Evolutionary conservation across 768 basidiomycete genomes (phyloP), one percentile per base, ranked within the genome.

Genomic region (Lenzites betulinus): DNA sequence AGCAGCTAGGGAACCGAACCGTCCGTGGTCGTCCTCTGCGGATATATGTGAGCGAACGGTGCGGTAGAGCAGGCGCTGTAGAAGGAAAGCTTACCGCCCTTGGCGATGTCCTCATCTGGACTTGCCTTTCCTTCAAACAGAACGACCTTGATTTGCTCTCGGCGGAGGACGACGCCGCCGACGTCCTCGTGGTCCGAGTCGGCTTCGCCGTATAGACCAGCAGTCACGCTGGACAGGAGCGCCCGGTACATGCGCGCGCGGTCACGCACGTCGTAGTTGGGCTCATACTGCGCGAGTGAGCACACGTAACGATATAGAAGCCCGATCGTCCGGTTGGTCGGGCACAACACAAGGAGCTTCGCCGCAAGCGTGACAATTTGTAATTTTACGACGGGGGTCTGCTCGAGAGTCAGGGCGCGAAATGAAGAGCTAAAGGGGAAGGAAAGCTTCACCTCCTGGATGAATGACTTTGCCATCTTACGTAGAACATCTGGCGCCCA

Each of bases 401-500:
- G 66, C 5, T n/a, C 35, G 16, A n/a, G 11, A 15, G 26, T 49
- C 39, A 25, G 25, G 26, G 22, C 23, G 49, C 51, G 13, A 26
- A 49, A 4, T 36, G 54, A 22, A 42, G n/a, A 16, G 39, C 48
- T 4, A 13, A n/a, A 15, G 51, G n/a, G n/a, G 49, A 23, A 26
- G 13, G 64, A n/a, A 18, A 11, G 20, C 76, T 38, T 6, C 65
- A 90, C 93, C 81, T 97, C 94, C 42, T 80, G 66, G 2, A 66
- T 72, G 69, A 97, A 96, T 0, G 81, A 78, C 71, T 89, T 93
- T 2, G 86, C 87, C 5, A 84, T 76, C 66, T 88, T 89, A 18
- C 96, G 78, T 11, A 98, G 74, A 4, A 96, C 84, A 70, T 99
- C 97, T 1, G 96, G 93, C 0, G 88, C 92, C 92, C 92, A 95